Conservation (phyloP, 768 basidiomycete species). For the Pleurotus cornucopiae region DNA sequence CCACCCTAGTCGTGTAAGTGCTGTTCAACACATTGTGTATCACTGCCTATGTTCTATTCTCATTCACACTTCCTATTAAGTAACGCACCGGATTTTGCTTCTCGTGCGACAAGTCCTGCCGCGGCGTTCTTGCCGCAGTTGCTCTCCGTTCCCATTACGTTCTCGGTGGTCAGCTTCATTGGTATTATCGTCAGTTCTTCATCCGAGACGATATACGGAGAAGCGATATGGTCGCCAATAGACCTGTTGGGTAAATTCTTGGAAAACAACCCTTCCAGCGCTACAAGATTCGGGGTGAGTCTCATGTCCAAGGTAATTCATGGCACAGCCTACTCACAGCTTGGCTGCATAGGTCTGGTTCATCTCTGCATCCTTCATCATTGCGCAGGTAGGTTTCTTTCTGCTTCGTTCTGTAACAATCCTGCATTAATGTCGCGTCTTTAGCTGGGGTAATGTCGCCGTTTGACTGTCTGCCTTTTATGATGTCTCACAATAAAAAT, state of each 20-base stretch:
- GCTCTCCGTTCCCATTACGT: slow-evolving; percentile 66
- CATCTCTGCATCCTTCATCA: slow-evolving; percentile 74
- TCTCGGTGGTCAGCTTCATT: slow-evolving; percentile 72
- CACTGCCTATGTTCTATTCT: background rate
- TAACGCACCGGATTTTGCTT: slow-evolving; percentile 77
- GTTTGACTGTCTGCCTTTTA: background rate
- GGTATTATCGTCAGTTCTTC: slow-evolving; percentile 82
- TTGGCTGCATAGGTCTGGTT: slow-evolving; percentile 55
- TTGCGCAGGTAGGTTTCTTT: slow-evolving; percentile 52
- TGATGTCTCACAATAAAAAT: slow-evolving; percentile 5
- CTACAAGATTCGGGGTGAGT: slow-evolving; percentile 64
- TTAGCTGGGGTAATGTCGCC: slow-evolving; percentile 15
- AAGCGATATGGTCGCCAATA: slow-evolving; percentile 77
- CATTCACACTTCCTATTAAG: slow-evolving; percentile 27
- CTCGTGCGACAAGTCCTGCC: slow-evolving; percentile 48
- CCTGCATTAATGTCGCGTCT: background rate
- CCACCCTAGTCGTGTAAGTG: slow-evolving; percentile 60
- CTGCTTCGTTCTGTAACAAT: background rate
- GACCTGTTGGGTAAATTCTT: slow-evolving; percentile 67
- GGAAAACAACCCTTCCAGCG: slow-evolving; percentile 54
- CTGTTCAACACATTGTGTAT: too few species aligned
- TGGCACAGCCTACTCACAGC: background rate
- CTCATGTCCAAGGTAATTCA: background rate
- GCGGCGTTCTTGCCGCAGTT: slow-evolving; percentile 66
- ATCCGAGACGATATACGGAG: slow-evolving; percentile 70